Conservation (phyloP, 2,329 filamentous ascomycete species). For the Diaporthe sp. region DNA sequence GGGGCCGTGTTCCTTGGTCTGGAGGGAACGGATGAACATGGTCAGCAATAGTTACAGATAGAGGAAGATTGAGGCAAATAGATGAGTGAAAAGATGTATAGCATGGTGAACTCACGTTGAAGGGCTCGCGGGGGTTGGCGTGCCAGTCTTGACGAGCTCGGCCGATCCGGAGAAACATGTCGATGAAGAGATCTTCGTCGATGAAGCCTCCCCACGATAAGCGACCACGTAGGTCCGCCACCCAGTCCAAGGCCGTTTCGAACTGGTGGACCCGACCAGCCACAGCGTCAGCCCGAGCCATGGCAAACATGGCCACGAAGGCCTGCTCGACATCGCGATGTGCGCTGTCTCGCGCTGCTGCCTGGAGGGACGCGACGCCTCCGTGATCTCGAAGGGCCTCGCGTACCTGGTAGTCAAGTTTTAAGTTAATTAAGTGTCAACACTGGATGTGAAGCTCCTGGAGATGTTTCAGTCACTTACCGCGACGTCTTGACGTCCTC, state of each 20-base stretch:
- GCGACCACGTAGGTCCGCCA: neutral
- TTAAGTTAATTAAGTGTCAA: neutral
- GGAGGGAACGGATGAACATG: no score
- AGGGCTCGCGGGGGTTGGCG: neutral
- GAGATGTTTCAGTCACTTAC: neutral
- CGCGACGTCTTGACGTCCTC: neutral
- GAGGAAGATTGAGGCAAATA: neutral
- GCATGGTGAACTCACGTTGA: neutral
- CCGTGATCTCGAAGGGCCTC: neutral
- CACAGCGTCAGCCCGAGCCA: neutral
- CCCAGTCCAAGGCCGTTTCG: neutral
- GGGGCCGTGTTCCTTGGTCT: conserved; percentile 2
- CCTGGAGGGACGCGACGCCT: neutral
- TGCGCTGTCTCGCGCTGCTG: neutral
- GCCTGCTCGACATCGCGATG: neutral
- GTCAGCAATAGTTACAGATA: neutral
- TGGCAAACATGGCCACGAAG: conserved; percentile 3
- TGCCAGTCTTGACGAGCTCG: conserved; percentile 5
- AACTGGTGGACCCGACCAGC: neutral
- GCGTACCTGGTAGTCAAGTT: neutral
- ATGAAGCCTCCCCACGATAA: neutral
- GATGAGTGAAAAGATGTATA: neutral
- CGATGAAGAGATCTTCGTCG: neutral
- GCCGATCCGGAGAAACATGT: neutral
- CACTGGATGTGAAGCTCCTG: neutral